Evolutionary conservation across 2,329 filamentous ascomycete species (phyloP).

Genomic region (Cladosporium cucumerinum): DNA sequence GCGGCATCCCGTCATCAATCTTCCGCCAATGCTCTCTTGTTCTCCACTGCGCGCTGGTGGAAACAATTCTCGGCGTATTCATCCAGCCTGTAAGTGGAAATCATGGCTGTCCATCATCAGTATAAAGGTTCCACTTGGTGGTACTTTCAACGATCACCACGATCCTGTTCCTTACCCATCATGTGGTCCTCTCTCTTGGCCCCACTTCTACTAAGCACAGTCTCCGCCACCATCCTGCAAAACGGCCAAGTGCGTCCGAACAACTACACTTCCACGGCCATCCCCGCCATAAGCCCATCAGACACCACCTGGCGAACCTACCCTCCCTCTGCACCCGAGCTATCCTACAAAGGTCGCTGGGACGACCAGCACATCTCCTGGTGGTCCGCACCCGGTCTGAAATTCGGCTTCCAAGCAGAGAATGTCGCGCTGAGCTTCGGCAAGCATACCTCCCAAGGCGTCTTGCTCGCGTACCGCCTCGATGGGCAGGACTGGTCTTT

Average conservation of each 20-base stretch:
- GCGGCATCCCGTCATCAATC: neutral
- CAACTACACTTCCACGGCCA: conserved; percentile 40
- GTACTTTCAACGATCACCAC: neutral
- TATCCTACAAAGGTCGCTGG: conserved; percentile 63
- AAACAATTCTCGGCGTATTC: neutral
- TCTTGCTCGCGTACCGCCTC: conserved; percentile 57
- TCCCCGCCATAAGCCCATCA: conserved; percentile 32
- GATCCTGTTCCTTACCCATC: neutral
- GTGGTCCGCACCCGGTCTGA: conserved; percentile 50
- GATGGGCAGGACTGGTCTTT: conserved; percentile 59
- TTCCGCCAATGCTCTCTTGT: neutral
- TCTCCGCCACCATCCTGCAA: conserved; percentile 39
- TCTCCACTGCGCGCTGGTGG: neutral
- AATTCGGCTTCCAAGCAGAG: conserved; percentile 54
- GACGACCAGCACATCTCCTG: conserved; percentile 58
- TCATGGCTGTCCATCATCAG: neutral
- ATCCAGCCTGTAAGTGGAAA: neutral
- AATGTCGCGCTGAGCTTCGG: conserved; percentile 55
- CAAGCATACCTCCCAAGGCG: conserved; percentile 47
- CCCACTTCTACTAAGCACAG: neutral
- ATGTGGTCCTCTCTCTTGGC: neutral
- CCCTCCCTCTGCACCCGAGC: conserved; percentile 49
- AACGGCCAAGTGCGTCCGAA: conserved; percentile 42
- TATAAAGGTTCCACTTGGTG: neutral
- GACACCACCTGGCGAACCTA: conserved; percentile 47